phyloP scores from a whole-genome alignment of 805 yeast species.

The Myxozyma neotropica region DNA sequence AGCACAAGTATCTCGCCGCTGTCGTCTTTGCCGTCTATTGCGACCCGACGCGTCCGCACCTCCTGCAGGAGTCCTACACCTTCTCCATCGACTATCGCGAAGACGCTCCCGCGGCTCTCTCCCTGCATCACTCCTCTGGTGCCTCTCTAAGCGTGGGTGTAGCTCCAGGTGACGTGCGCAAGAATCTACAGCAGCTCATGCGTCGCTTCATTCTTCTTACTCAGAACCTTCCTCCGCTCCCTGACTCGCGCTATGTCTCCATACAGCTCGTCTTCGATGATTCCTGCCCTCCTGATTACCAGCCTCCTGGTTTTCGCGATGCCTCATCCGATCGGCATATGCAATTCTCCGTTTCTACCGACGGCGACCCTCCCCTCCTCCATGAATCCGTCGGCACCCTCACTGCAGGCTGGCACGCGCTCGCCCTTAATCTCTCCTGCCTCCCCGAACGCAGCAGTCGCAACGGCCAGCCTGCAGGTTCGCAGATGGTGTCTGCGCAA shows the following conservation, averaged over 20 bases:
- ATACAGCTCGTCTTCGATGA: constrained; percentile 56
- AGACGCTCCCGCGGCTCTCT: constrained; percentile 21
- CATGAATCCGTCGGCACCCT: constrained; percentile 27
- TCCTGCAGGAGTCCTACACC: constrained; percentile 54
- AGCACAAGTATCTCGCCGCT: constrained; percentile 48
- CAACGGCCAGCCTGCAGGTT: not conserved
- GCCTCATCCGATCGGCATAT: constrained; percentile 38
- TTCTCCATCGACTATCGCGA: constrained; percentile 51
- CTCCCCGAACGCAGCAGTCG: constrained; percentile 1
- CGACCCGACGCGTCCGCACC: constrained; percentile 49
- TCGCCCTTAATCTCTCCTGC: constrained; percentile 25
- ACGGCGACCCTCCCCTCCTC: constrained; percentile 5
- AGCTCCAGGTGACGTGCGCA: constrained; percentile 44
- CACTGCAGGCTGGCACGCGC: constrained; percentile 32
- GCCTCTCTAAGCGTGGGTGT: constrained; percentile 33
- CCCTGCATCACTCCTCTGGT: constrained; percentile 37
- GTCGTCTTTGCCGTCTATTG: constrained; percentile 52
- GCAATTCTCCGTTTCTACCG: constrained; percentile 14
- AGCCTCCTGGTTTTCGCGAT: constrained; percentile 54
- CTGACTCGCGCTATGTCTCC: constrained; percentile 50
- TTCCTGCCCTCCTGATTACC: constrained; percentile 51
- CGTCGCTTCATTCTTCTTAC: constrained; percentile 56
- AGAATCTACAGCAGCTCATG: constrained; percentile 53
- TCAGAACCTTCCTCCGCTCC: constrained; percentile 57
- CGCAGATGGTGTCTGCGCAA: not conserved